Conservation (phyloP, 441 rosid genomes). For the Erysimum cheiri region DNA sequence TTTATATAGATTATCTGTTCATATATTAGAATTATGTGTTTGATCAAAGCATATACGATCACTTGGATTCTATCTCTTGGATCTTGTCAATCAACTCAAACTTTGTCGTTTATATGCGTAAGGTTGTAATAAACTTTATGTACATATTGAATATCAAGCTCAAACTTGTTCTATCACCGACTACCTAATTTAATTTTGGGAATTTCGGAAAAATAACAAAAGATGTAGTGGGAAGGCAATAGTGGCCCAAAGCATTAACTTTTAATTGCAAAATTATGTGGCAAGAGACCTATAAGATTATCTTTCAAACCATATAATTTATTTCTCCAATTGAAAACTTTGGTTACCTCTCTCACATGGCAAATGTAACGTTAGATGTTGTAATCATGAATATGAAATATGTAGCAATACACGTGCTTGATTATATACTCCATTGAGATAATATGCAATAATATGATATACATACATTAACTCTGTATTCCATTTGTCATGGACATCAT, state of each 20-base stretch:
- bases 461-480: slow-evolving; percentile 19
- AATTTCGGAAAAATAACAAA: neutral
- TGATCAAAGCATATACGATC: slow-evolving; percentile 12
- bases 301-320: slow-evolving; percentile 15
- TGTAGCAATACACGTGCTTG: slow-evolving; percentile 1
- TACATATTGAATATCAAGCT: slow-evolving; percentile 12
- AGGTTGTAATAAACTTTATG: slow-evolving; percentile 4
- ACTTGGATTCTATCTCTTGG: slow-evolving; percentile 35
- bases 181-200: slow-evolving; percentile 10
- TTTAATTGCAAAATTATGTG: neutral
- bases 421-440: neutral
- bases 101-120: slow-evolving; percentile 28
- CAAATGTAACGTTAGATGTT: slow-evolving; percentile 36
- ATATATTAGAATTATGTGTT: slow-evolving; percentile 4
- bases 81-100: slow-evolving; percentile 38
- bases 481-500: slow-evolving; percentile 1
- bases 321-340: slow-evolving; percentile 34
- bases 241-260: slow-evolving; percentile 45
- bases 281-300: slow-evolving; percentile 1
- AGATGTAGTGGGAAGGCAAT: slow-evolving; percentile 6
- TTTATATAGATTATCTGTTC: neutral
- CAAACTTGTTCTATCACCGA: slow-evolving; percentile 33
- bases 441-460: neutral
- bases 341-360: slow-evolving; percentile 41
- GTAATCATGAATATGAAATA: slow-evolving; percentile 27